Percentiles rank a stretch among this genome's conserved stretches.
Conservation (phyloP, 768 basidiomycete genomes). For the Lactarius quietus region DNA sequence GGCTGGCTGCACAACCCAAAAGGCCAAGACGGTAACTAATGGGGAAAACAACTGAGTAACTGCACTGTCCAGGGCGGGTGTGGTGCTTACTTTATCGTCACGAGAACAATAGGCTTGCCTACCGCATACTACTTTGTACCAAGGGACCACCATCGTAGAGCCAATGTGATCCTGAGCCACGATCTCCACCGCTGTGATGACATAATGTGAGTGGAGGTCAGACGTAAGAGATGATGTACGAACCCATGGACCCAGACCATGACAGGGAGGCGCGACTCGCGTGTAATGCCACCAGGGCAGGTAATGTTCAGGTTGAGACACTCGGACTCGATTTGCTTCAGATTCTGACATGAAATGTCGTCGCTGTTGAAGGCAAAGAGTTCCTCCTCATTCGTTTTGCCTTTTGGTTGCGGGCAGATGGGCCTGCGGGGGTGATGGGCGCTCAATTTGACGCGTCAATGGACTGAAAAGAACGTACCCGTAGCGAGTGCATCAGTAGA, state of each 20-base stretch:
- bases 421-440: conserved; percentile 42
- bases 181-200: conserved; percentile 57
- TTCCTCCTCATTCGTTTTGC: conserved; percentile 52
- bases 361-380: conserved; percentile 56
- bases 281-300: conserved; percentile 54
- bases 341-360: conserved; percentile 49
- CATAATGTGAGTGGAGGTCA: conserved; percentile 17
- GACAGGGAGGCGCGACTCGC: conserved; percentile 59
- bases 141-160: conserved; percentile 70
- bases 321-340: conserved; percentile 71
- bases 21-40: conserved; percentile 71
- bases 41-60: conserved; percentile 11
- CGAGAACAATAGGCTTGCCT: conserved; percentile 64
- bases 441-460: background rate
- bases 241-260: conserved; percentile 90
- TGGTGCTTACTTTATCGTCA: conserved; percentile 67
- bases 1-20: conserved; percentile 70
- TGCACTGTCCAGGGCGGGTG: conserved; percentile 24
- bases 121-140: conserved; percentile 62
- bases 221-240: conserved; percentile 28
- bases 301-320: conserved; percentile 81
- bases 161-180: conserved; percentile 75
- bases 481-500: conserved; percentile 56
- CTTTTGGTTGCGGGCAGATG: conserved; percentile 65
- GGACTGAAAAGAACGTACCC: conserved; percentile 48